These are phyloP conservation scores for Silene noctiflora DNA, from an alignment of 179 eudicot genomes.

Conservation along the genomic window DNA sequence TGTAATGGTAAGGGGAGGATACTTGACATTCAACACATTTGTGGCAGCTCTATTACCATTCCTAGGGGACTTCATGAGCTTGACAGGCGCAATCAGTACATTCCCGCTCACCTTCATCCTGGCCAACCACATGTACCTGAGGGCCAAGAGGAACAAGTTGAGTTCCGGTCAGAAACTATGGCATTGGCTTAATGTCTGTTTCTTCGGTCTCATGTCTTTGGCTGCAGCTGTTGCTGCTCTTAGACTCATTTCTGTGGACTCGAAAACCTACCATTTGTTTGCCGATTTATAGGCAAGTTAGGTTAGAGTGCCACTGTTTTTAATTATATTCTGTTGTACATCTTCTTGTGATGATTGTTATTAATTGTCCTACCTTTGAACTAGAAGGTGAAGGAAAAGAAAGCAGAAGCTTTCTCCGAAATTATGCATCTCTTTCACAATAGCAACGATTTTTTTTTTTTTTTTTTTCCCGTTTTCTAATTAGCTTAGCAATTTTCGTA, in stretches of 20 bases:
- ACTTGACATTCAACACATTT: conserved; percentile 64
- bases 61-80: conserved; percentile 95
- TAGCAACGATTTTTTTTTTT: not conserved
- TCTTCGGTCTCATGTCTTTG: conserved; percentile 57
- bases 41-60: conserved; percentile 79
- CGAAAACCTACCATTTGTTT: conserved; percentile 60
- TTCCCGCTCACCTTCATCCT: conserved; percentile 89
- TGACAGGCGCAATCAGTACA: conserved; percentile 82
- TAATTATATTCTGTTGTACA: conserved; percentile 13
- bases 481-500: too few relatives aligned
- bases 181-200: conserved; percentile 79
- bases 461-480: too few relatives aligned
- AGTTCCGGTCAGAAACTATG: conserved; percentile 50
- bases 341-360: not conserved
- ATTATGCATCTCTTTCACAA: too few relatives aligned
- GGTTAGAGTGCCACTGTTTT: not conserved
- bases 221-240: conserved; percentile 71
- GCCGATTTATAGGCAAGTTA: conserved; percentile 52
- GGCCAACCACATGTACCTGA: conserved; percentile 84
- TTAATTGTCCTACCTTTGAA: conserved; percentile 4
- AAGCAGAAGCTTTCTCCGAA: not conserved
- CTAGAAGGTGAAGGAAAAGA: conserved; percentile 8
- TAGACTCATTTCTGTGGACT: conserved; percentile 68
- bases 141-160: conserved; percentile 55
- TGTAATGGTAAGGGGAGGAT: conserved; percentile 68